These are phyloP conservation scores for Rhodosporidiobolus odoratus DNA, from an alignment of 768 basidiomycete genomes.

Conservation along the genomic window DNA sequence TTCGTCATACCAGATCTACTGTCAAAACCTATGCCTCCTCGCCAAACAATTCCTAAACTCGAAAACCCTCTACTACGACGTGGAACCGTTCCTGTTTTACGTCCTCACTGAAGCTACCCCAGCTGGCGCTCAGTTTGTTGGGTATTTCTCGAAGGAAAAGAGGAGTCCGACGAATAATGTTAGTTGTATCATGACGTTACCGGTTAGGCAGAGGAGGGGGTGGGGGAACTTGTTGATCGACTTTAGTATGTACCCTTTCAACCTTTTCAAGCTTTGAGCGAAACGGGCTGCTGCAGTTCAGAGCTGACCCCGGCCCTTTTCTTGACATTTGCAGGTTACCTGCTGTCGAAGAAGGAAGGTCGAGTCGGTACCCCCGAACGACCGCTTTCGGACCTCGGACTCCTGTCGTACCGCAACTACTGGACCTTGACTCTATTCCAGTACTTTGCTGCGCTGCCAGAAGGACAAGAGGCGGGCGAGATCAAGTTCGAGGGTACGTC, in stretches of 20 bases:
- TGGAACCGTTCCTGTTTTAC: conserved; percentile 98
- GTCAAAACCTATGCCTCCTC: conserved; percentile 92
- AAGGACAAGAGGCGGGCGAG: conserved; percentile 53
- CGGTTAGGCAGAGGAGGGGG: conserved; percentile 85
- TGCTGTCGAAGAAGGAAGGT: conserved; percentile 90
- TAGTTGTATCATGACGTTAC: conserved; percentile 98
- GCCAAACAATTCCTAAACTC: conserved; percentile 99
- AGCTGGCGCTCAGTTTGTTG: conserved; percentile 84
- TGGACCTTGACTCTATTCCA: conserved; percentile 86
- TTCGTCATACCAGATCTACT: conserved; percentile 69
- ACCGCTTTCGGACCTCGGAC: conserved; percentile 85
- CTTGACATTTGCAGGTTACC: conserved; percentile 62
- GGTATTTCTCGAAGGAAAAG: conserved; percentile 99
- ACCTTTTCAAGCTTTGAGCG: background rate
- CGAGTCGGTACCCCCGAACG: conserved; percentile 89
- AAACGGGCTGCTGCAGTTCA: no score
- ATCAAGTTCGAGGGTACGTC: conserved; percentile 55
- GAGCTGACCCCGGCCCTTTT: background rate
- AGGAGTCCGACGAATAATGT: conserved; percentile 92
- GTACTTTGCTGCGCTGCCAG: conserved; percentile 51
- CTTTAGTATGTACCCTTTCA: conserved; percentile 67
- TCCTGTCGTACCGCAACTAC: conserved; percentile 89
- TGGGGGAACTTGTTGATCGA: conserved; percentile 98
- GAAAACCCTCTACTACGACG: conserved; percentile 98
- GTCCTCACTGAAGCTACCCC: conserved; percentile 85